phyloP scores from a whole-genome alignment of 2,329 filamentous ascomycete species.

The Diaporthe citri region DNA sequence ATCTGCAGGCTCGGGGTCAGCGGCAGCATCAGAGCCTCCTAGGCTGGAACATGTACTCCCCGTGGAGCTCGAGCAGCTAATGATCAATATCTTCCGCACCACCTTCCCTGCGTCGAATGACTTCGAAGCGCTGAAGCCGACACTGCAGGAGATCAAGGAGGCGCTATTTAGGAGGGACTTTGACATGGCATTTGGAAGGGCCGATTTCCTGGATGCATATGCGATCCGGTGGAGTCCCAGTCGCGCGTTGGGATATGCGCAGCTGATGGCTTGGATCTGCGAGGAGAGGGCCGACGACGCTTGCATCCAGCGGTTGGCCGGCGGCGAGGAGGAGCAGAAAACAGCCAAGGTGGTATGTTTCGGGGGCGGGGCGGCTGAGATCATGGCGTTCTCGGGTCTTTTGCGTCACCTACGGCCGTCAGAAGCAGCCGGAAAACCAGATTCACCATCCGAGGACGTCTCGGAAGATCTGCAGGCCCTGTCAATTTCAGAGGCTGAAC shows the following conservation, averaged over 20 bases:
- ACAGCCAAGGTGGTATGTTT: conserved; percentile 60
- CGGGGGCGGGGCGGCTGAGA: conserved; percentile 72
- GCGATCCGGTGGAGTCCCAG: conserved; percentile 92
- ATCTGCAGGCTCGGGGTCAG: background rate
- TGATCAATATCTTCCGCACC: conserved; percentile 79
- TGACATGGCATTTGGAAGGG: conserved; percentile 78
- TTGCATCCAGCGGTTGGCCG: conserved; percentile 23
- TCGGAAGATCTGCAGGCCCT: conserved; percentile 3
- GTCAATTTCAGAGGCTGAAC: background rate
- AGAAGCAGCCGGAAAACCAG: conserved; percentile 12
- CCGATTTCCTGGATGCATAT: conserved; percentile 83
- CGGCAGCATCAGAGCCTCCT: conserved; percentile 12
- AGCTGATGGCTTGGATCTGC: conserved; percentile 60
- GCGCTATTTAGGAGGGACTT: conserved; percentile 92
- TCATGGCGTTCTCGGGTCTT: conserved; percentile 66
- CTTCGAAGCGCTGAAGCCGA: conserved; percentile 60
- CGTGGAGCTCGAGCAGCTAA: conserved; percentile 32
- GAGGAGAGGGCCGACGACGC: conserved; percentile 47
- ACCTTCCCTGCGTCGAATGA: conserved; percentile 68
- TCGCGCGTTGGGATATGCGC: conserved; percentile 83
- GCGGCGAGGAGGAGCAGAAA: conserved; percentile 6
- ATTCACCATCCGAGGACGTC: background rate
- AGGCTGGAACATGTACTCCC: conserved; percentile 22
- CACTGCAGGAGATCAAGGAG: conserved; percentile 86
- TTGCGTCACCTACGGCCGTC: conserved; percentile 46